Evolutionary conservation across 164 flowering plant species (phyloP).

Genomic region (Kingdonia uniflora): DNA sequence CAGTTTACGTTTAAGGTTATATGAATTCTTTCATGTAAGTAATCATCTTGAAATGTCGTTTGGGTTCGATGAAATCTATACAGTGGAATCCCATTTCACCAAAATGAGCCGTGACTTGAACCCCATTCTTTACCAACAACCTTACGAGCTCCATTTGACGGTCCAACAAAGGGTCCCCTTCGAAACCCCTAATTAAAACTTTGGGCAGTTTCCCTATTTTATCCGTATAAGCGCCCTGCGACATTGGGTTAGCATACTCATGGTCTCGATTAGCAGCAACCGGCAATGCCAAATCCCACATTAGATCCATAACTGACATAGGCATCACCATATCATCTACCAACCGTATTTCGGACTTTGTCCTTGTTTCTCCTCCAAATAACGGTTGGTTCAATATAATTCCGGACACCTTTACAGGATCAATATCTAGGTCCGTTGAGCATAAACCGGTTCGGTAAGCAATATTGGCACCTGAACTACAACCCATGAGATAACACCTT

Average conservation of each 20-base stretch:
- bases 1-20: too few relatives aligned
- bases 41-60: too few relatives aligned
- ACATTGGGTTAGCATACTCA: slow-evolving; percentile 11
- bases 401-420: slow-evolving; percentile 33
- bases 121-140: slow-evolving; percentile 12
- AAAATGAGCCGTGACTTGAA: too few relatives aligned
- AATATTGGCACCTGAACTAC: slow-evolving; percentile 59
- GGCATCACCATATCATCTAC: slow-evolving; percentile 15
- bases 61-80: too few relatives aligned
- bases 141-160: slow-evolving; percentile 8
- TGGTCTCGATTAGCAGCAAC: slow-evolving; percentile 12
- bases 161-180: slow-evolving; percentile 9
- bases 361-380: slow-evolving; percentile 41
- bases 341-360: slow-evolving; percentile 38
- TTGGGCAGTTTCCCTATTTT: not conserved
- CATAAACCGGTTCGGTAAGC: slow-evolving; percentile 41
- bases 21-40: too few relatives aligned
- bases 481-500: slow-evolving; percentile 43
- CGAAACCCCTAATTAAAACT: slow-evolving; percentile 4
- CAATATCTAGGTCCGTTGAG: slow-evolving; percentile 17
- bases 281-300: slow-evolving; percentile 11
- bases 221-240: not conserved
- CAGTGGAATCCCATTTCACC: too few relatives aligned
- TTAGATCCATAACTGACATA: not conserved
- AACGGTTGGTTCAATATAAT: slow-evolving; percentile 40